phyloP scores from a whole-genome alignment of 352 stramenopile genomes.

The Aphanomyces cochlioides region DNA sequence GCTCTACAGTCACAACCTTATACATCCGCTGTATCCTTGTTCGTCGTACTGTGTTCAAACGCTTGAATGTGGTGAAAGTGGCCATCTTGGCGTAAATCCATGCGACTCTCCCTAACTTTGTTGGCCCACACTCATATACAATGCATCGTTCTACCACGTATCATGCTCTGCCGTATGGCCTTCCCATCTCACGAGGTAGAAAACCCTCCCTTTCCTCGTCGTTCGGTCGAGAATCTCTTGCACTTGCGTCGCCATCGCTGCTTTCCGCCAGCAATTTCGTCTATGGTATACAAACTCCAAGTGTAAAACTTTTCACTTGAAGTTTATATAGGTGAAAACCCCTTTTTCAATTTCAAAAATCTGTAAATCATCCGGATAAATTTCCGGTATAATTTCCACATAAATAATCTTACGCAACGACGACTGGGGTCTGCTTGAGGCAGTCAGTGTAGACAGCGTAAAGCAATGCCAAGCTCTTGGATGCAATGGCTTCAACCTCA shows the following conservation, averaged over 20 bases:
- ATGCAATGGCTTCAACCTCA: not conserved
- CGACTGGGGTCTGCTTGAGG: not conserved
- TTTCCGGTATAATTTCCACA: not conserved
- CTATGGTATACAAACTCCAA: not conserved
- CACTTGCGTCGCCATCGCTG: conserved; percentile 6
- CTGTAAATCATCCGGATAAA: not conserved
- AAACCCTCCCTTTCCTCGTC: conserved; percentile 69
- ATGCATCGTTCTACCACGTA: conserved; percentile 43
- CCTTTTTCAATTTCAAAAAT: conserved; percentile 8
- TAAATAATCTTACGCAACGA: not conserved
- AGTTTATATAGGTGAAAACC: not conserved
- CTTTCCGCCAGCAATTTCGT: not conserved
- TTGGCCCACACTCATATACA: too few relatives aligned
- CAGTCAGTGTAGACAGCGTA: not conserved
- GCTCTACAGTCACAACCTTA: not conserved
- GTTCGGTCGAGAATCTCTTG: conserved; percentile 56
- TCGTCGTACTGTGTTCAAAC: conserved; percentile 57
- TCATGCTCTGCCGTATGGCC: conserved; percentile 80
- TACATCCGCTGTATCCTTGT: too few relatives aligned
- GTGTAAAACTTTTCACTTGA: not conserved
- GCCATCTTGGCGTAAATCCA: conserved; percentile 73
- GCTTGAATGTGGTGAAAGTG: conserved; percentile 65
- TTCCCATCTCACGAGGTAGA: conserved; percentile 79
- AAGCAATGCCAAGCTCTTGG: not conserved
- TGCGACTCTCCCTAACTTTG: conserved; percentile 63